These are phyloP conservation scores for Porpolomopsis calyptriformis DNA, from an alignment of 768 basidiomycete genomes.

Conservation along the genomic window DNA sequence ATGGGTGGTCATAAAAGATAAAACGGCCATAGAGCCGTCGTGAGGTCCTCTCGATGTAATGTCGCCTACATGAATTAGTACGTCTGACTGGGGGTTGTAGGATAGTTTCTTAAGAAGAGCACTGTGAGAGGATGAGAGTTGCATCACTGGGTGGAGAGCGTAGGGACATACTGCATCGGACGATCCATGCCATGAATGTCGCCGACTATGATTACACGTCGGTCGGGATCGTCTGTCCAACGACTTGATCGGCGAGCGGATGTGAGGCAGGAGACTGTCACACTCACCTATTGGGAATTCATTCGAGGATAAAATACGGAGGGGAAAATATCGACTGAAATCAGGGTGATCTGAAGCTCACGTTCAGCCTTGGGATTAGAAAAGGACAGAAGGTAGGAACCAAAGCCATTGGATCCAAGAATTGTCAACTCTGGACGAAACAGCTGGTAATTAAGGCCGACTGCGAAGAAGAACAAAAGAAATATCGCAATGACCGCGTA, in stretches of 20 bases:
- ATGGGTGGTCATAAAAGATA: conserved; percentile 53
- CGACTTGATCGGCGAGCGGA: neutral
- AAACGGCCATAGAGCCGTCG: conserved; percentile 47
- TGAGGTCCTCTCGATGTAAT: conserved; percentile 60
- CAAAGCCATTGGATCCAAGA: conserved; percentile 8
- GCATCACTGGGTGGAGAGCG: conserved; percentile 3
- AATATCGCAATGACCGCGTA: conserved; percentile 30
- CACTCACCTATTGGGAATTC: conserved; percentile 49
- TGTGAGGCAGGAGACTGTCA: neutral
- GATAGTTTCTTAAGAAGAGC: conserved; percentile 49
- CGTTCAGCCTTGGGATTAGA: neutral
- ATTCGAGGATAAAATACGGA: conserved; percentile 31
- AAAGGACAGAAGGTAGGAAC: conserved; percentile 1
- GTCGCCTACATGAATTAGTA: conserved; percentile 78
- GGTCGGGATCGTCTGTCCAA: conserved; percentile 35
- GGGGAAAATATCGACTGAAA: conserved; percentile 39
- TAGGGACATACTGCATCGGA: conserved; percentile 47
- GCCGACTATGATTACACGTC: conserved; percentile 67
- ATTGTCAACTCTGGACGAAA: conserved; percentile 7
- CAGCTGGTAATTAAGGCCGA: conserved; percentile 20
- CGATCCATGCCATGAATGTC: conserved; percentile 80
- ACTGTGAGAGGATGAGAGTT: conserved; percentile 25
- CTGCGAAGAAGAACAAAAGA: conserved; percentile 32
- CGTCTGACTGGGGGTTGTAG: conserved; percentile 52
- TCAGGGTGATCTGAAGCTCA: conserved; percentile 35